Evolutionary conservation across 2,329 filamentous ascomycete genomes (phyloP).

Genomic region (Rutstroemia sp.): DNA sequence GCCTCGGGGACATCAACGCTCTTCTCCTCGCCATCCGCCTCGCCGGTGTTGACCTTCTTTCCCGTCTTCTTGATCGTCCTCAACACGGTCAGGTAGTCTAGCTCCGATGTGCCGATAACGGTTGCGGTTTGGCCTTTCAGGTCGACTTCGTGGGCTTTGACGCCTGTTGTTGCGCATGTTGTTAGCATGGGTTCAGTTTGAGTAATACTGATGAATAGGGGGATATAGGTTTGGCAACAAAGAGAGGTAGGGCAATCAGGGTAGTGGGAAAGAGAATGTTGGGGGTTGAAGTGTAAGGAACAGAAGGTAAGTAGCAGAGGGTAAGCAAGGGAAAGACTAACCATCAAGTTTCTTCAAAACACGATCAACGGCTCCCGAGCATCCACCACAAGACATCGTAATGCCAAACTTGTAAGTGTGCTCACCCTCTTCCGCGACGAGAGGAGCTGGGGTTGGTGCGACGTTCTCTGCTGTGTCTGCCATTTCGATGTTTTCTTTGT

Average conservation of each 20-base stretch:
- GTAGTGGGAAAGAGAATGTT: not conserved
- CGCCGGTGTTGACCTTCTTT: constrained; percentile 77
- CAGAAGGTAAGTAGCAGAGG: not conserved
- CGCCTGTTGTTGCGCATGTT: constrained; percentile 45
- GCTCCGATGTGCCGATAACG: constrained; percentile 60
- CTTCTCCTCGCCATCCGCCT: constrained; percentile 57
- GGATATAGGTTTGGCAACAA: not conserved
- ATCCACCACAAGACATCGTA: constrained; percentile 90
- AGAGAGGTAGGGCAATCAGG: not conserved
- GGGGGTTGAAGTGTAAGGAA: not conserved
- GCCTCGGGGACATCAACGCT: constrained; percentile 38
- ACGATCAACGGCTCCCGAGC: constrained; percentile 87
- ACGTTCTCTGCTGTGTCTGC: not conserved
- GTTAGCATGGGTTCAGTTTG: not conserved
- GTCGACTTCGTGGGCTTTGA: constrained; percentile 79
- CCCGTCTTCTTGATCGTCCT: constrained; percentile 91
- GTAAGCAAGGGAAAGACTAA: constrained; percentile 35
- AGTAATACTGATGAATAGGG: not conserved
- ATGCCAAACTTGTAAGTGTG: constrained; percentile 96
- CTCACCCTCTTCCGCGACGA: constrained; percentile 14
- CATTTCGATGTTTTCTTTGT: constrained; percentile 1
- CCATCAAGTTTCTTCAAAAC: constrained; percentile 89
- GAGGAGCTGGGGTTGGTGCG: not conserved
- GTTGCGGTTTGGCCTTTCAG: constrained; percentile 80
- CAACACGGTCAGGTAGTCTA: constrained; percentile 75